Evolutionary conservation across 2,329 filamentous ascomycete species (phyloP).

Genomic region (Microthyrium microscopicum): DNA sequence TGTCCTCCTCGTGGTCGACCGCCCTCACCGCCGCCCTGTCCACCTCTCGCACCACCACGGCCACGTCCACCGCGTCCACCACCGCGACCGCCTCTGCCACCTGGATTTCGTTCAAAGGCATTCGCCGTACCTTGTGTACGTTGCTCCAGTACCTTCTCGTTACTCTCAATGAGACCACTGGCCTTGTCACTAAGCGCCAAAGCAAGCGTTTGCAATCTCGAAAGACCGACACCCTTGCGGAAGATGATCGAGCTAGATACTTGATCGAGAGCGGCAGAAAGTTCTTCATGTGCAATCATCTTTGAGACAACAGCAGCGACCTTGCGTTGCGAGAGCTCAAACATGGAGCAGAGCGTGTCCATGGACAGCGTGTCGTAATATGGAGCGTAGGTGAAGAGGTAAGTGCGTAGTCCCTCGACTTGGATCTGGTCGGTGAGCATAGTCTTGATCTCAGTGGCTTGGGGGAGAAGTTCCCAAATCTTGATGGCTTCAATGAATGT

Average conservation of each 20-base stretch:
- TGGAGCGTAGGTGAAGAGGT: slow-evolving; percentile 97
- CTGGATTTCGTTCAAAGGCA: slow-evolving; percentile 85
- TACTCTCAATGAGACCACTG: slow-evolving; percentile 85
- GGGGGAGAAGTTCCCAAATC: slow-evolving; percentile 91
- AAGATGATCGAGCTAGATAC: slow-evolving; percentile 96
- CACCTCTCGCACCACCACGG: slow-evolving; percentile 37
- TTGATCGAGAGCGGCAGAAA: slow-evolving; percentile 90
- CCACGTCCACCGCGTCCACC: slow-evolving; percentile 45
- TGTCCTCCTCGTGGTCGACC: slow-evolving; percentile 55
- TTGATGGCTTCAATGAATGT: slow-evolving; percentile 94
- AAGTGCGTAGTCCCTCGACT: slow-evolving; percentile 93
- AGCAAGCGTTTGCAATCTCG: slow-evolving; percentile 84
- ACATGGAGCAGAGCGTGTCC: slow-evolving; percentile 76
- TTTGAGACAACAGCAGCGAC: slow-evolving; percentile 91
- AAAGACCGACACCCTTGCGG: slow-evolving; percentile 97
- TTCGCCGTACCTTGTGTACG: slow-evolving; percentile 90
- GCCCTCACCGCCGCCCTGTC: slow-evolving; percentile 42
- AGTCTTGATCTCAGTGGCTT: slow-evolving; percentile 80
- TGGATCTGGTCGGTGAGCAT: slow-evolving; percentile 98
- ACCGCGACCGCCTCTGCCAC: slow-evolving; percentile 47
- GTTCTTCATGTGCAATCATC: slow-evolving; percentile 99
- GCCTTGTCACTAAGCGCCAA: slow-evolving; percentile 93
- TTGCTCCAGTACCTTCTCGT: slow-evolving; percentile 94
- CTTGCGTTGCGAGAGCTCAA: slow-evolving; percentile 82
- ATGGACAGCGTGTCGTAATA: slow-evolving; percentile 96